These are phyloP conservation scores for Fusarium protoensiforme DNA, from an alignment of 2,329 filamentous ascomycete genomes.

Conservation along the genomic window DNA sequence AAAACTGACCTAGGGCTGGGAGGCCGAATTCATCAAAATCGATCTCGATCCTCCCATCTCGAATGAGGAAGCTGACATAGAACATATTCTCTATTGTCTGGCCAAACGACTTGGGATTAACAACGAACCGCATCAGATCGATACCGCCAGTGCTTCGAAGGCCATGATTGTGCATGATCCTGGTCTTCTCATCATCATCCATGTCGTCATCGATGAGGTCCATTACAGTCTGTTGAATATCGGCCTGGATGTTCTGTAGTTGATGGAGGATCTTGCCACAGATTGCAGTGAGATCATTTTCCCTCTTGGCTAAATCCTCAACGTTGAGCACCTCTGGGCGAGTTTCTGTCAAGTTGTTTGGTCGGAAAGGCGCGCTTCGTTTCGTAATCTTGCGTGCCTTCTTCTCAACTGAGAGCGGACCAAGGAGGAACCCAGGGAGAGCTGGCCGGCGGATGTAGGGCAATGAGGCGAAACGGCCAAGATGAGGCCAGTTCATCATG, in stretches of 20 bases:
- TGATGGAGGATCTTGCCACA: constrained; percentile 79
- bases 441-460: constrained; percentile 79
- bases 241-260: constrained; percentile 62
- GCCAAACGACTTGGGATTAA: constrained; percentile 90
- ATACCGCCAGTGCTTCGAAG: constrained; percentile 77
- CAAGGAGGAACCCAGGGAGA: constrained; percentile 85
- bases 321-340: constrained; percentile 82
- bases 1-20: constrained; percentile 80
- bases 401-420: constrained; percentile 90
- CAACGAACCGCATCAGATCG: constrained; percentile 84
- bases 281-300: constrained; percentile 81
- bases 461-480: constrained; percentile 82
- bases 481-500: constrained; percentile 84
- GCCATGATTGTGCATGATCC: constrained; percentile 72
- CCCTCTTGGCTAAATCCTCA: constrained; percentile 80
- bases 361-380: constrained; percentile 76
- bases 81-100: constrained; percentile 98
- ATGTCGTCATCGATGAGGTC: constrained; percentile 58
- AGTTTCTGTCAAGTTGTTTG: constrained; percentile 75
- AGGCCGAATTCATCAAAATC: constrained; percentile 77
- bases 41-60: constrained; percentile 84
- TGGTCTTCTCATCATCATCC: constrained; percentile 57
- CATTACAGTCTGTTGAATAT: constrained; percentile 59
- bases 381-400: constrained; percentile 77
- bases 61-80: constrained; percentile 93